Evolutionary conservation across 345 rosid species (phyloP).

Genomic region (Moricandia moricandioides): DNA sequence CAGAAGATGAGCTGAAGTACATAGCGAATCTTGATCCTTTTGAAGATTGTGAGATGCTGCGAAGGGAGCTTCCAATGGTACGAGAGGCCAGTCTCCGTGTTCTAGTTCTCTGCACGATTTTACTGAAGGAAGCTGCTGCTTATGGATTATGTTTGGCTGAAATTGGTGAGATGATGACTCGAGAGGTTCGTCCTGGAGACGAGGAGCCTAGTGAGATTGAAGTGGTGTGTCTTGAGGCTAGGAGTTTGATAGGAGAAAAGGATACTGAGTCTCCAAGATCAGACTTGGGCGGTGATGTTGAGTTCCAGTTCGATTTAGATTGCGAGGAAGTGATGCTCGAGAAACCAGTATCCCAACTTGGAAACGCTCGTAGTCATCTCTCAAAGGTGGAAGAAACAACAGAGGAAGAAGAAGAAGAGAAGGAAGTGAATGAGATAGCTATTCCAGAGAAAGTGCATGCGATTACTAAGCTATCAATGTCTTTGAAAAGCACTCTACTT

Average conservation of each 20-base stretch:
- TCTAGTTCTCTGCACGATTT: constrained; percentile 69
- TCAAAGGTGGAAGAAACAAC: constrained; percentile 71
- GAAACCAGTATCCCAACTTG: constrained; percentile 33
- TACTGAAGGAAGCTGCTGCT: constrained; percentile 87
- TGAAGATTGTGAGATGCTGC: constrained; percentile 69
- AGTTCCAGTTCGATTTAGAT: constrained; percentile 71
- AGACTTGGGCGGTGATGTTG: constrained; percentile 52
- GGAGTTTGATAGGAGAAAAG: constrained; percentile 57
- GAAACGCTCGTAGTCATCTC: constrained; percentile 49
- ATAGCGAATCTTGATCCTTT: constrained; percentile 61
- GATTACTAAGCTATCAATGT: constrained; percentile 68
- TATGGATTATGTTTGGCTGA: constrained; percentile 81
- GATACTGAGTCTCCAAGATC: constrained; percentile 47
- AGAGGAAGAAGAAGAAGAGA: constrained; percentile 59
- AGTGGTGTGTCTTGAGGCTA: constrained; percentile 81
- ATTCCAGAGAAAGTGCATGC: constrained; percentile 41
- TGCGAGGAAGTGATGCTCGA: constrained; percentile 45
- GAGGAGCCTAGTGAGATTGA: constrained; percentile 98
- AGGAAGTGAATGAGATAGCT: constrained; percentile 20
- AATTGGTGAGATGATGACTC: constrained; percentile 98
- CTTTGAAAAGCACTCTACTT: constrained; percentile 55
- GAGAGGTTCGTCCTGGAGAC: constrained; percentile 71
- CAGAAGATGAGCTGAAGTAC: constrained; percentile 82
- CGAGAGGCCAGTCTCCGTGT: constrained; percentile 89
- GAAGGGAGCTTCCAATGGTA: constrained; percentile 80